Evolutionary conservation across 2,329 filamentous ascomycete genomes (phyloP), one percentile per base, ranked within the genome.

Genomic region (Beauveria pseudobassiana): DNA sequence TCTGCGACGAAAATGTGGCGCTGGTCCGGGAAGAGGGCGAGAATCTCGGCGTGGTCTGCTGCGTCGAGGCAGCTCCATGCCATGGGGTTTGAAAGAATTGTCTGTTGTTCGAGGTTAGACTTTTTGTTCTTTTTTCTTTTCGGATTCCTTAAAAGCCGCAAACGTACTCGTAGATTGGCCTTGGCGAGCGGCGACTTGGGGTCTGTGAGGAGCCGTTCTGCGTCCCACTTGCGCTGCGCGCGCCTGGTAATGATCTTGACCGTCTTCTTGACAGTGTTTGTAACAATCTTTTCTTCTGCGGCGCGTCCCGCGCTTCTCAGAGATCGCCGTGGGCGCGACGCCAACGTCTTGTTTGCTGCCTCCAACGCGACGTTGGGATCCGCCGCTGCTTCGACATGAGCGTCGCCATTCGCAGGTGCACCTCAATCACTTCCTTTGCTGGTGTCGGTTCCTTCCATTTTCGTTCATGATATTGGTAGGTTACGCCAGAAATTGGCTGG

Each of bases 111-210:
- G 34, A 12, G 34, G 34, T 38, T 14, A 38, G 12, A 14, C 5
- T 38, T 34, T 5, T 61, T 59, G 7, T 43, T 7, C n/a, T 48
- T 20, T 12, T 10, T 28, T n/a, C n/a, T 56, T 20, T 28, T 46
- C 1, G 5, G 34, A 38, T 14, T 5, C 5, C 4, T 16, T 3
- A 6, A 18, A 18, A 38, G 16, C 10, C 20, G 10, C 4, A 14
- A 7, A 67, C 69, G 61, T 55, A 77, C 76, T 58, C 75, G 68
- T 12, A 78, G 64, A 60, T 77, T 73, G 6, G 73, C 73, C 18
- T 66, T 69, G 18, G 74, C 75, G 1, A 78, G 65, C 28, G 75
- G 75, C 2, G 76, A 78, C 30, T 72, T 76, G 1, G 69, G 64
- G 51, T 76, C 70, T 10, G 69, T 72, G 20, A 77, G 65, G 24